A percentile compares a stretch with the other conserved stretches of the same genome.
These are phyloP conservation scores for Circinella umbellata DNA, from an alignment of 371 early-diverging fungal genomes.

Conservation along the genomic window DNA sequence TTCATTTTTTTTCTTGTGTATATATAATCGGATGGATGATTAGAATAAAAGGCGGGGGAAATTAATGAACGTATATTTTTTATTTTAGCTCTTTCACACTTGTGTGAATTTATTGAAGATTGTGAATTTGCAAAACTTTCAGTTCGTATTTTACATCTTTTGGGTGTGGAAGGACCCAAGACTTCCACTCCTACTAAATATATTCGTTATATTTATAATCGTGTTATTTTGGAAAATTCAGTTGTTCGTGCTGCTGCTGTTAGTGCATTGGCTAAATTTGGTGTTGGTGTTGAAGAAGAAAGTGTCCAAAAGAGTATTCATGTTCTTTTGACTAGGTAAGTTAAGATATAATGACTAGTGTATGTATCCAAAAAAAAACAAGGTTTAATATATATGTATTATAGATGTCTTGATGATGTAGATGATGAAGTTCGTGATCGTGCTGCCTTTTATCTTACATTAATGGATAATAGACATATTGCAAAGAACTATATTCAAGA, in stretches of 20 bases:
- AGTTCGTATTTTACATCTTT: constrained; percentile 91
- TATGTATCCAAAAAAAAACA: too few species aligned
- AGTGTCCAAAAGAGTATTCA: constrained; percentile 79
- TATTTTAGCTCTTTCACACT: constrained; percentile 85
- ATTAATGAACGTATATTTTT: background rate
- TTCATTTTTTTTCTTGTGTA: too few species aligned
- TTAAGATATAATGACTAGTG: background rate
- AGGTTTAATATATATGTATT: background rate
- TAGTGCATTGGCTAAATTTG: constrained; percentile 93
- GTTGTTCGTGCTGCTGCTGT: constrained; percentile 98
- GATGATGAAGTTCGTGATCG: constrained; percentile 99
- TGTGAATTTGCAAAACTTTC: constrained; percentile 98
- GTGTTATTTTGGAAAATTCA: constrained; percentile 96
- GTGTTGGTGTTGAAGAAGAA: constrained; percentile 78
- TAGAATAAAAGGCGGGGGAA: background rate
- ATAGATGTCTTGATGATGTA: constrained; percentile 92
- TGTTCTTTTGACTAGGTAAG: constrained; percentile 78
- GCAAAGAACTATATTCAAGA: constrained; percentile 68
- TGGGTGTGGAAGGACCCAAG: constrained; percentile 95
- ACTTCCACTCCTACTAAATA: constrained; percentile 90
- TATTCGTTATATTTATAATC: constrained; percentile 98
- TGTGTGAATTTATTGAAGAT: constrained; percentile 99
- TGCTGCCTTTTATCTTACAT: constrained; percentile 85
- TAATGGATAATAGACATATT: constrained; percentile 69
- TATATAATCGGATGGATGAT: too few species aligned